Evolutionary conservation across 176 grass and related monocot genomes (phyloP).

Genomic region (Triticum urartu): DNA sequence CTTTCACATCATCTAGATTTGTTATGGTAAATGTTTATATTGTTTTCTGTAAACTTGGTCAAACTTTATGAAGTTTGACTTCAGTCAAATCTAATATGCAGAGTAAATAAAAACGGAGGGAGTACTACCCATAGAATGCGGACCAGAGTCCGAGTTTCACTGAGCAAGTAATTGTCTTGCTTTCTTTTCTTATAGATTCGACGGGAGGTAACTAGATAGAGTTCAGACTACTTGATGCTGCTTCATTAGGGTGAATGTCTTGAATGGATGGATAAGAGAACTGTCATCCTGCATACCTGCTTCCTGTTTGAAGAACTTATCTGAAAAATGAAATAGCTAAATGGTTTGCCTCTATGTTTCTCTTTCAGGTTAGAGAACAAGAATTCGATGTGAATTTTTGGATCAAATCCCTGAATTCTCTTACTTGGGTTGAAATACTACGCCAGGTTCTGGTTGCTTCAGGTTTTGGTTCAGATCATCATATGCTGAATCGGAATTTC

Average conservation of each 20-base stretch:
- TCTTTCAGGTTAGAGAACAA: conserved; percentile 86
- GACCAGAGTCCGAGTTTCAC: neutral
- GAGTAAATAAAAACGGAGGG: too few relatives aligned
- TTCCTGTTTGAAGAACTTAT: conserved; percentile 13
- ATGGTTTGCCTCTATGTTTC: conserved; percentile 19
- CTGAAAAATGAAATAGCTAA: neutral
- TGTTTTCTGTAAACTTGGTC: too few relatives aligned
- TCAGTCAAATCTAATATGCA: too few relatives aligned
- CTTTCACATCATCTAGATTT: too few relatives aligned
- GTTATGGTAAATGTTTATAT: too few relatives aligned
- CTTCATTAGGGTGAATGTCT: neutral
- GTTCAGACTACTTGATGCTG: neutral
- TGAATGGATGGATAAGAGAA: conserved; percentile 4
- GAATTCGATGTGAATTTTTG: conserved; percentile 75
- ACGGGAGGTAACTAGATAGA: neutral
- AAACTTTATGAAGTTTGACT: too few relatives aligned
- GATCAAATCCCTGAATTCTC: conserved; percentile 77
- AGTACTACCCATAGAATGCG: conserved; percentile 3
- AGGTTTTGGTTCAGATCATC: conserved; percentile 75
- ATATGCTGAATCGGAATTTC: conserved; percentile 55
- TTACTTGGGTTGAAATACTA: conserved; percentile 98
- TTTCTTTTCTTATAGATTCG: neutral
- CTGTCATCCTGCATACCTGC: neutral
- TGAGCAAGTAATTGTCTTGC: neutral
- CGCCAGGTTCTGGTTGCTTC: conserved; percentile 92